phyloP scores from a whole-genome alignment of 805 yeast species.

The Suhomyces tanzawaensis region DNA sequence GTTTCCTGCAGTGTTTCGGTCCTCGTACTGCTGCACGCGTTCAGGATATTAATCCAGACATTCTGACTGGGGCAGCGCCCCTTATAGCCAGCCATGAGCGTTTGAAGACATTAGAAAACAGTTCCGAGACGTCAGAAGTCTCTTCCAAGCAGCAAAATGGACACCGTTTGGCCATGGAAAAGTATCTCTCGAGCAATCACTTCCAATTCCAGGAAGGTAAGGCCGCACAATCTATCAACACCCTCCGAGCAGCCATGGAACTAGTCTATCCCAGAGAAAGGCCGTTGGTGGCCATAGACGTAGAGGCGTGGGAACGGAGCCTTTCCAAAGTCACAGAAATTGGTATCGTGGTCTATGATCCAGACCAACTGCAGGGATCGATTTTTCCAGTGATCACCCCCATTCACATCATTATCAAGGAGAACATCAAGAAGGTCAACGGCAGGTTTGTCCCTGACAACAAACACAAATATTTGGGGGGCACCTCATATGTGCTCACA shows the following conservation, averaged over 20 bases:
- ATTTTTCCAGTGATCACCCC: slow-evolving; percentile 16
- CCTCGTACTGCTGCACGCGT: no score
- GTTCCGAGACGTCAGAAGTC: no score
- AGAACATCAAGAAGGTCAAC: slow-evolving; percentile 15
- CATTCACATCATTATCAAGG: slow-evolving; percentile 20
- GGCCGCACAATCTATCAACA: not conserved
- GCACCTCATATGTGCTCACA: slow-evolving; percentile 17
- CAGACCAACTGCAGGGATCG: slow-evolving; percentile 14
- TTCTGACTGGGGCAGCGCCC: no score
- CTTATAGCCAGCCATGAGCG: no score
- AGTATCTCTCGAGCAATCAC: not conserved
- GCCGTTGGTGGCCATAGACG: slow-evolving; percentile 26
- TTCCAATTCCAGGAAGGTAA: slow-evolving; percentile 1
- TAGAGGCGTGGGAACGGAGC: slow-evolving; percentile 24
- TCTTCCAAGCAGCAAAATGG: not conserved
- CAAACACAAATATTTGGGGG: slow-evolving; percentile 21
- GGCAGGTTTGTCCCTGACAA: slow-evolving; percentile 22
- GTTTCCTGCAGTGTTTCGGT: no score
- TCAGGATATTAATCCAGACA: no score
- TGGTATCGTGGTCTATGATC: slow-evolving; percentile 25
- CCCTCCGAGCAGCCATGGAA: slow-evolving; percentile 13
- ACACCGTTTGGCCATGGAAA: not conserved
- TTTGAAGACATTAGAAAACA: no score
- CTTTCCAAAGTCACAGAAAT: slow-evolving; percentile 21
- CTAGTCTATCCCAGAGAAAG: slow-evolving; percentile 18